A percentile compares a stretch with the other conserved stretches of the same genome.
Conservation (phyloP, 2,329 filamentous ascomycete species). For the Pseudogymnoascus sp. region DNA sequence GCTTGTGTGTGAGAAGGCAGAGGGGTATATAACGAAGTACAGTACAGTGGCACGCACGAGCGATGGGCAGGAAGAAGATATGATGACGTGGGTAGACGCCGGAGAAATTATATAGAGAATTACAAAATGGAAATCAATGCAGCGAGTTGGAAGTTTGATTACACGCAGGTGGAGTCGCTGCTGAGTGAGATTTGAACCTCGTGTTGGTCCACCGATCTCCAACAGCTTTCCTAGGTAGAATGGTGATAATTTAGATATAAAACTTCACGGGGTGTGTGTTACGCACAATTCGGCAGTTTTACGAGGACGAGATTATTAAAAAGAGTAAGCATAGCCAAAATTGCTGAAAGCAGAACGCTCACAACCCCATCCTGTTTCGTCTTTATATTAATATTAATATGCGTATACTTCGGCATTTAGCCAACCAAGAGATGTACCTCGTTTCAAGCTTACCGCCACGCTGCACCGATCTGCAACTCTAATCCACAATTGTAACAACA, state of each 20-base stretch:
- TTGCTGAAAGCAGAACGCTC: not conserved
- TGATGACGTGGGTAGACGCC: not conserved
- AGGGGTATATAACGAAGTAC: not conserved
- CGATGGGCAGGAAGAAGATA: not conserved
- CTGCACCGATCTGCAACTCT: not conserved
- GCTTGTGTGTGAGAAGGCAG: not conserved
- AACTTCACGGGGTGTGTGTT: not conserved
- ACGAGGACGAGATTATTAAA: not conserved
- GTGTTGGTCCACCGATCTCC: not conserved
- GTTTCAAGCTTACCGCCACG: not conserved
- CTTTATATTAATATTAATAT: conserved; percentile 6
- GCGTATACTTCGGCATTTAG: not conserved
- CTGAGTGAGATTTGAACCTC: not conserved
- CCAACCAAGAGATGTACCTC: not conserved
- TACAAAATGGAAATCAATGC: not conserved
- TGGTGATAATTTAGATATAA: not conserved
- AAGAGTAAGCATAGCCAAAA: not conserved
- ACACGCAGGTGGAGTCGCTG: not conserved
- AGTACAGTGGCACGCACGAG: not conserved
- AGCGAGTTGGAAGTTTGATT: not conserved
- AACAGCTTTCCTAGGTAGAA: not conserved
- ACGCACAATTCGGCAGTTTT: not conserved
- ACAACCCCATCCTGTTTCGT: not conserved
- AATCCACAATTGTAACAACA: conserved; percentile 9
- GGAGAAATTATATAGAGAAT: not conserved